A percentile compares a stretch with the other conserved stretches of the same genome.
Evolutionary conservation across 1,139 yeast genomes (phyloP).

Genomic region (Saccharomyces pastorianus): DNA sequence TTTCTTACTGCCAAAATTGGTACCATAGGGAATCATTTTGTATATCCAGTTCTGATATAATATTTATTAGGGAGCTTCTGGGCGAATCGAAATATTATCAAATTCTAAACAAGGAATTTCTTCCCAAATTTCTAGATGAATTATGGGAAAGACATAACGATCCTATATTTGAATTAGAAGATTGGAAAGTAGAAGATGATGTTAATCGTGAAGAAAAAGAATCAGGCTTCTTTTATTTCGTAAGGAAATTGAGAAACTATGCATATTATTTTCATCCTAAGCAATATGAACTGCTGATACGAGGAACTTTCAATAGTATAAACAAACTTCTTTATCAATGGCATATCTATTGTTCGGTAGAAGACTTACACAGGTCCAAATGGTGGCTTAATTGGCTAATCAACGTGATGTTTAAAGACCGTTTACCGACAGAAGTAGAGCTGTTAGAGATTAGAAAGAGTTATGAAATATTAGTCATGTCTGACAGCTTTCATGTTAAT

Average conservation of each 20-base stretch:
- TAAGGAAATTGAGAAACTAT: slow-evolving; percentile 11
- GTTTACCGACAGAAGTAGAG: slow-evolving; percentile 10
- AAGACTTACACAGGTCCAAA: slow-evolving; percentile 11
- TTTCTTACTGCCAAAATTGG: slow-evolving; percentile 32
- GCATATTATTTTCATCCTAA: slow-evolving; percentile 9
- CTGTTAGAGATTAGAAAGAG: slow-evolving; percentile 10
- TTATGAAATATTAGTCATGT: background rate
- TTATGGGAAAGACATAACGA: slow-evolving; percentile 24
- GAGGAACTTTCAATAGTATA: slow-evolving; percentile 19
- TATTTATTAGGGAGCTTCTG: slow-evolving; percentile 35
- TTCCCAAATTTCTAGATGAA: slow-evolving; percentile 32
- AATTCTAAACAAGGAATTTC: slow-evolving; percentile 23
- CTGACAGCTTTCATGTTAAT: background rate
- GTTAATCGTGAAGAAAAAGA: too few species aligned
- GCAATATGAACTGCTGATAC: slow-evolving; percentile 11
- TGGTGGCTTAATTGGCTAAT: slow-evolving; percentile 22
- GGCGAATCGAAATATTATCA: slow-evolving; percentile 29
- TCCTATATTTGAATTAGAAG: slow-evolving; percentile 20
- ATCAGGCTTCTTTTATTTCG: slow-evolving; percentile 12
- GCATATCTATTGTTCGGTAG: slow-evolving; percentile 13
- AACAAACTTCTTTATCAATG: slow-evolving; percentile 24
- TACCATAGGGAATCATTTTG: slow-evolving; percentile 24
- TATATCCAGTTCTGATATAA: slow-evolving; percentile 22
- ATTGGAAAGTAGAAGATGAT: slow-evolving; percentile 6
- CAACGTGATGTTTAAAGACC: slow-evolving; percentile 11